These are phyloP conservation scores for Leishmania major DNA, from an alignment of 208 protist genomes.

Conservation along the genomic window DNA sequence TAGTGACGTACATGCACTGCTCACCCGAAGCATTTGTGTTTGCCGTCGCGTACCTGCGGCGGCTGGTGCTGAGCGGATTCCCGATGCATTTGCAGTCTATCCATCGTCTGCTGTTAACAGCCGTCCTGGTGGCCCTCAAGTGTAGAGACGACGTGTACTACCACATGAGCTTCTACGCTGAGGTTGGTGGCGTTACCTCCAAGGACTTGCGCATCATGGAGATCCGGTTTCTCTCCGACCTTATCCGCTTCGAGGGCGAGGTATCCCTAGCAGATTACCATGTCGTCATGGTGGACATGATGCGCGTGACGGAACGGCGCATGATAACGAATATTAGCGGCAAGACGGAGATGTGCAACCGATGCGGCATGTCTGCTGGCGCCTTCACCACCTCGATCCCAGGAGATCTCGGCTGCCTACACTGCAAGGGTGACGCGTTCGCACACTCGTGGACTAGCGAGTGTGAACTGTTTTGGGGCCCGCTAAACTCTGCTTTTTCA, in stretches of 20 bases:
- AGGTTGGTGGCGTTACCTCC: constrained; percentile 75
- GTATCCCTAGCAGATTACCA: constrained; percentile 48
- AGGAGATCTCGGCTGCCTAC: constrained; percentile 2
- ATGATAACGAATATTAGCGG: constrained; percentile 22
- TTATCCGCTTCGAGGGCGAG: constrained; percentile 58
- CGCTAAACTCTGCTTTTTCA: constrained; percentile 2
- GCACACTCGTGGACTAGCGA: constrained; percentile 35
- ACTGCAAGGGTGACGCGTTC: neutral
- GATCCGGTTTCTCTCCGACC: constrained; percentile 65
- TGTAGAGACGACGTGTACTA: constrained; percentile 85
- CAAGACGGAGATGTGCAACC: constrained; percentile 22
- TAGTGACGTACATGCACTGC: constrained; percentile 59
- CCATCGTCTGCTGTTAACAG: constrained; percentile 76
- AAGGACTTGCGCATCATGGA: constrained; percentile 85
- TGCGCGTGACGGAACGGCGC: constrained; percentile 7
- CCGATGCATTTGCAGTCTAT: constrained; percentile 55
- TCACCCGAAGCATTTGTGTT: constrained; percentile 52
- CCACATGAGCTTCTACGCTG: constrained; percentile 84
- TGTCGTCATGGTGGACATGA: constrained; percentile 44
- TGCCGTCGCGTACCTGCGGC: constrained; percentile 50
- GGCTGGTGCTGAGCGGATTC: constrained; percentile 40
- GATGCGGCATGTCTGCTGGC: constrained; percentile 28
- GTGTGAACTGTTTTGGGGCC: constrained; percentile 35
- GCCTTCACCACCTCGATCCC: constrained; percentile 27
- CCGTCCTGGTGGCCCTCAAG: constrained; percentile 79